A percentile compares a stretch with the other conserved stretches of the same genome.
Conservation (phyloP, 495 filamentous ascomycete species). For the Articulospora tetracladia region DNA sequence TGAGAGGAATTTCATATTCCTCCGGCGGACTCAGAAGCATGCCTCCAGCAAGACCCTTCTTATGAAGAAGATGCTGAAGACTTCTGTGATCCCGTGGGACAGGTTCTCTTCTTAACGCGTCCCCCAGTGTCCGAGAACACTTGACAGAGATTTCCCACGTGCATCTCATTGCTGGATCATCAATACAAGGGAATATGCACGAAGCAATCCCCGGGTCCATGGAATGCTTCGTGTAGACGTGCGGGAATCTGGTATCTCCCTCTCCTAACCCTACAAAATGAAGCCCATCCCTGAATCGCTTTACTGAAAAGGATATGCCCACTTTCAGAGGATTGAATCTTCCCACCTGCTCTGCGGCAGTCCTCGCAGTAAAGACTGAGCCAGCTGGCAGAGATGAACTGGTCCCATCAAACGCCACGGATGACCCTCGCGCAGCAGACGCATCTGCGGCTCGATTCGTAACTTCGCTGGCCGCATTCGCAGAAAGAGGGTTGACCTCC, state of each 20-base stretch:
- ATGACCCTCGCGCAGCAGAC: conserved; percentile 9
- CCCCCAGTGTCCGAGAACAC: conserved; percentile 78
- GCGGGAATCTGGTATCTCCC: conserved; percentile 77
- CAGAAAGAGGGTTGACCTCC: conserved; percentile 53
- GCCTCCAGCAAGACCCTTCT: conserved; percentile 14
- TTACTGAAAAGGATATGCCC: conserved; percentile 71
- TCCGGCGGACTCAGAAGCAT: conserved; percentile 26
- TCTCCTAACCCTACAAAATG: conserved; percentile 84
- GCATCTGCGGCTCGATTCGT: conserved; percentile 25
- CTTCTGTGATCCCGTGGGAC: not conserved
- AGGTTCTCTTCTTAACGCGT: conserved; percentile 54
- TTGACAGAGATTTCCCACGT: conserved; percentile 86
- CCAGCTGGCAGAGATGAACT: conserved; percentile 5
- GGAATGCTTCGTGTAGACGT: conserved; percentile 84
- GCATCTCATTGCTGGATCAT: conserved; percentile 73
- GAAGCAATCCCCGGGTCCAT: conserved; percentile 73
- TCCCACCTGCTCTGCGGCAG: conserved; percentile 21
- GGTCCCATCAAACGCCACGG: conserved; percentile 19
- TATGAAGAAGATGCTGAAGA: conserved; percentile 15
- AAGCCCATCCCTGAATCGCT: conserved; percentile 74
- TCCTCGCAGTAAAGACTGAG: conserved; percentile 13
- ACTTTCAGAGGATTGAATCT: conserved; percentile 27
- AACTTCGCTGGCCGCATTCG: conserved; percentile 45
- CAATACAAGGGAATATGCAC: conserved; percentile 87
- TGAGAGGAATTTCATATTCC: conserved; percentile 37